Conservation (phyloP, 176 grass and related monocot species). For the Eragrostis curvula region DNA sequence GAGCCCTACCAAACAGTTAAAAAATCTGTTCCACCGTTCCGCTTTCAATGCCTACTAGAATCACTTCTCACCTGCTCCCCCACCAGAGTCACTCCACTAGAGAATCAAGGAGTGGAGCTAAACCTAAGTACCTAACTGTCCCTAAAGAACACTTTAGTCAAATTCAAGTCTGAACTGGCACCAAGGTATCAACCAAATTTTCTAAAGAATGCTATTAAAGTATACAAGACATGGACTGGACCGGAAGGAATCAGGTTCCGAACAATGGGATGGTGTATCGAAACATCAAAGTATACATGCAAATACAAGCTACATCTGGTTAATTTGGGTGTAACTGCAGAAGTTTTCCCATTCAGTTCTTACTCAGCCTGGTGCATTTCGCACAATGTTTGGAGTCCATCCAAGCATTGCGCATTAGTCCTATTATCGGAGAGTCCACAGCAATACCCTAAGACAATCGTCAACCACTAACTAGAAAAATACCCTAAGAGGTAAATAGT, state of each 20-base stretch:
- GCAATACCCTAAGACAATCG: too few species aligned
- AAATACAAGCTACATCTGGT: slow-evolving; percentile 1
- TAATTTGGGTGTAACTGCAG: not conserved
- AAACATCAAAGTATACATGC: not conserved
- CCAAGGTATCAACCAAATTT: not conserved
- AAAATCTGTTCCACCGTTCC: too few species aligned
- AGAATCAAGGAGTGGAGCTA: too few species aligned
- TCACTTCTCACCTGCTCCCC: too few species aligned
- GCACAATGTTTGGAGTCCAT: slow-evolving; percentile 59
- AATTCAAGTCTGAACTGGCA: not conserved
- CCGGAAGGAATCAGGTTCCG: not conserved
- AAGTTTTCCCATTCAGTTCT: slow-evolving; percentile 37
- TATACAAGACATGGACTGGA: slow-evolving; percentile 4
- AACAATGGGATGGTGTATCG: not conserved
- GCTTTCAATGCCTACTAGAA: too few species aligned
- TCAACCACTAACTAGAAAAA: too few species aligned
- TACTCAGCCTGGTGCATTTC: slow-evolving; percentile 82
- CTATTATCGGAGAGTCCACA: too few species aligned
- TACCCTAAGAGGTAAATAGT: too few species aligned
- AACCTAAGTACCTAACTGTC: too few species aligned
- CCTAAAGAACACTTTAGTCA: not conserved
- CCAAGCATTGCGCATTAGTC: slow-evolving; percentile 66
- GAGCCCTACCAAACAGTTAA: too few species aligned
- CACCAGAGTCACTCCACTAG: too few species aligned
- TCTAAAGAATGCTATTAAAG: not conserved